Evolutionary conservation across 2,329 filamentous ascomycete species (phyloP).

Genomic region (Aspergillus sp.): DNA sequence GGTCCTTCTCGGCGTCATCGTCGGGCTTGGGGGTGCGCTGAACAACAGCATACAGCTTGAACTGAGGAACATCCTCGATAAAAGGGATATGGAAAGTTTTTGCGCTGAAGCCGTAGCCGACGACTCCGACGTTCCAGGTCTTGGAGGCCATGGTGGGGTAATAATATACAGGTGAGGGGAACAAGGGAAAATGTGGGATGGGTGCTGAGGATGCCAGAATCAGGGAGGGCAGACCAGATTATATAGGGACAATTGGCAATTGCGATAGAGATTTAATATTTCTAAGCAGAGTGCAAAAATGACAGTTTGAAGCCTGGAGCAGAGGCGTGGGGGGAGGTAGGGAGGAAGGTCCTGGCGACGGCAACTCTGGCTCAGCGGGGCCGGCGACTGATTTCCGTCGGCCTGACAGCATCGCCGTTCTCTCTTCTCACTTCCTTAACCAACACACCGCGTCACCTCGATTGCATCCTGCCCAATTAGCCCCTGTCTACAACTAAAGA

Average conservation of each 20-base stretch:
- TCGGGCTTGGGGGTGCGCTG: conserved; percentile 67
- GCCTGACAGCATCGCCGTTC: too few relatives aligned
- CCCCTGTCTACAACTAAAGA: neutral
- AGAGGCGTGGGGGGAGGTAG: conserved; percentile 26
- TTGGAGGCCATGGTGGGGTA: conserved; percentile 40
- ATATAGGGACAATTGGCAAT: neutral
- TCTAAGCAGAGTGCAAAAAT: neutral
- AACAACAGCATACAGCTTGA: conserved; percentile 72
- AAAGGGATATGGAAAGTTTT: conserved; percentile 86
- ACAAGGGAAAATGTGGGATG: neutral
- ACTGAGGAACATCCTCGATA: conserved; percentile 61
- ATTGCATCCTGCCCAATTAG: conserved; percentile 28
- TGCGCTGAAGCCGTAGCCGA: conserved; percentile 65
- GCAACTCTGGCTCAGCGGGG: conserved; percentile 39
- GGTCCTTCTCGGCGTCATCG: conserved; percentile 68
- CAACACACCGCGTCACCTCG: conserved; percentile 33
- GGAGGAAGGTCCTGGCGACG: conserved; percentile 36
- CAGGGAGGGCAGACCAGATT: neutral
- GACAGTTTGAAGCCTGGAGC: neutral
- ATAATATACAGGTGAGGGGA: conserved; percentile 15
- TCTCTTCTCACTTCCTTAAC: conserved; percentile 15
- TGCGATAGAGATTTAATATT: neutral
- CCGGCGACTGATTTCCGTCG: conserved; percentile 50
- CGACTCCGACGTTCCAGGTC: conserved; percentile 57
- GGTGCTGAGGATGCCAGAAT: neutral